Evolutionary conservation across 1,139 yeast species (phyloP), one percentile per base, ranked within the genome.

Genomic region (Zygosaccharomyces pseudobailii): DNA sequence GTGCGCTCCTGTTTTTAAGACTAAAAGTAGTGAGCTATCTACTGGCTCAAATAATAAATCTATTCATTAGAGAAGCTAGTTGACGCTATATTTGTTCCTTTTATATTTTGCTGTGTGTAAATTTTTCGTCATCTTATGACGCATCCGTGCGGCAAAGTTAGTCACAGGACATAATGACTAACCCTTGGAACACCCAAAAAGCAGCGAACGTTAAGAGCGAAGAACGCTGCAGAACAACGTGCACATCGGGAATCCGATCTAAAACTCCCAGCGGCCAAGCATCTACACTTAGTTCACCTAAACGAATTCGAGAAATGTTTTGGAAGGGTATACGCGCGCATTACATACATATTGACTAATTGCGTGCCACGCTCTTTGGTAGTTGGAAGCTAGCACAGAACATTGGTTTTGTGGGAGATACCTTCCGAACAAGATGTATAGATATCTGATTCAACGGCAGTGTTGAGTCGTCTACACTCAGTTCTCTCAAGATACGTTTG

Each of bases 371-470:
- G 51, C 78, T 84, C 50, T 73, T 74, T 0, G 98, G 98, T 36
- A 92, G 73, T 57, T 69, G 68, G 68, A 90, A 89, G 7, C 90
- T 73, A 4, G 87, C 87, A 66, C 97, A 89, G 64, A 80, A 90
- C 98, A 92, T 92, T 30, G 92, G 92, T 65, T 92, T 94, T 2
- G 97, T 88, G 2, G 98, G 98, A 0, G 98, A 92, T 10, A 94
- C 98, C 63, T 82, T 83, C 61, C 98, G 79, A 10, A 94, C 98
- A 55, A 84, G 71, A 62, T 90, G 97, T 67, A 89, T 85, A 1
- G 69, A 62, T 37, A 86, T 70, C 0, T 69, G 61, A 5, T 72
- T 73, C 21, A 75, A 66, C 6, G 71, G 67, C 2, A 80, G 70
- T 17, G 82, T 68, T 1, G 76, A 72, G n/a, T 46, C 46, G 10